Base-by-base conservation (phyloP, 1,139 yeast genomes). In the Sugiyamaella sp. region DNA sequence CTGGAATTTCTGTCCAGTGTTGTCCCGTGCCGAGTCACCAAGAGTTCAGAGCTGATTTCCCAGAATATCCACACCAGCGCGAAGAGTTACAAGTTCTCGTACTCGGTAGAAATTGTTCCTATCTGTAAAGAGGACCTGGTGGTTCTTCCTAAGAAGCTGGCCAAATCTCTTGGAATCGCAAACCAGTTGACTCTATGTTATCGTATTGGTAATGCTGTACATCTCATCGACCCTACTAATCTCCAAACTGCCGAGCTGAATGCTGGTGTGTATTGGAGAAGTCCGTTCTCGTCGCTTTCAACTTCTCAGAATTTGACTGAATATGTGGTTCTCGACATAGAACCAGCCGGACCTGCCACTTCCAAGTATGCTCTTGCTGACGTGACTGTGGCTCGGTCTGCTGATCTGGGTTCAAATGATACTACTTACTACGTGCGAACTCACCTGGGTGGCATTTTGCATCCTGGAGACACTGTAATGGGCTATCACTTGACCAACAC, bases 41-140 rank as follows among this genome's bases (percentile, higher is more conserved):
- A 82, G 70, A 88, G 97, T 38, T 95, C 89, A 69, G 98, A 93
- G 74, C 81, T 95, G 66, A 85, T 95, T 59, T 86, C 96, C 59
- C 85, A 85, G 56, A 97, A 95, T 76, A 88, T 87, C 42, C 98
- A 95, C 64, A 85, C 96, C 1, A 93, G 97, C 65, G 78, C 86
- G 19, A 84, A 95, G 39, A 80, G 85, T 51, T 93, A 88, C 75
- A 95, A 95, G 74, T 95, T 90, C 69, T 81, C 98, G 6, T 91
- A 79, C 67, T 89, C 97, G 17, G 87, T 91, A 48, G 99, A 95
- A 74, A 84, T 95, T 63, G 96, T 89, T 4, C 99, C 99, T 19
- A 84, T 95, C 49, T 93, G 99, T 80, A 87, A 95, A 71, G 99
- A 93, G 69, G 99, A 95, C 68, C 78, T 95, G 64, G 96, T 95